Conservation (phyloP, 352 stramenopile genomes). For the Phytophthora meadii region DNA sequence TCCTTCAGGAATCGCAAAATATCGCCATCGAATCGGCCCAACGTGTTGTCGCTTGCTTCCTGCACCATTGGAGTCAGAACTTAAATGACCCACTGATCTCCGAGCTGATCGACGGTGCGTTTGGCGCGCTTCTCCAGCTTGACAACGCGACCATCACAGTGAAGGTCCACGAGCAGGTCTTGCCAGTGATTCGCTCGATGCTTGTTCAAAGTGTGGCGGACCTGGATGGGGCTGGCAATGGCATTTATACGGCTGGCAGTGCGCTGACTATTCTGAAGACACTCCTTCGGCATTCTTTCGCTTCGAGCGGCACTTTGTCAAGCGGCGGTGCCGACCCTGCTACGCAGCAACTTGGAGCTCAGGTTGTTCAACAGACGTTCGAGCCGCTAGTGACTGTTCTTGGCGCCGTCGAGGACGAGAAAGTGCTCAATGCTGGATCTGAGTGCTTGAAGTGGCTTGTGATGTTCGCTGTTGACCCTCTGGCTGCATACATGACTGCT, state of each 20-base stretch:
- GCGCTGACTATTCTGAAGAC: slow-evolving; percentile 80
- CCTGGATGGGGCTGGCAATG: slow-evolving; percentile 59
- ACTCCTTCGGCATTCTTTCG: slow-evolving; percentile 75
- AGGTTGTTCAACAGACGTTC: slow-evolving; percentile 78
- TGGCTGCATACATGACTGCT: slow-evolving; percentile 55
- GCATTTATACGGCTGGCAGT: slow-evolving; percentile 64
- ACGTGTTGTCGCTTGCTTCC: slow-evolving; percentile 63
- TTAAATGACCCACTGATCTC: slow-evolving; percentile 80
- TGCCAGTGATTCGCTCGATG: slow-evolving; percentile 69
- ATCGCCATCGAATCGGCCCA: slow-evolving; percentile 50
- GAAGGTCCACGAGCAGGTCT: slow-evolving; percentile 67
- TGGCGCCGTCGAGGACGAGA: slow-evolving; percentile 71
- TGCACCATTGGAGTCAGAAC: slow-evolving; percentile 71
- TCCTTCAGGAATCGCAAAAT: slow-evolving; percentile 63
- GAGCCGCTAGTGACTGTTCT: slow-evolving; percentile 76
- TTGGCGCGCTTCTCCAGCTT: slow-evolving; percentile 71
- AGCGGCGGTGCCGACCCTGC: slow-evolving; percentile 34
- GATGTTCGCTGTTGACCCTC: slow-evolving; percentile 74
- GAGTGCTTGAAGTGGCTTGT: slow-evolving; percentile 89
- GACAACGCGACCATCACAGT: slow-evolving; percentile 64
- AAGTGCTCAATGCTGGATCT: slow-evolving; percentile 73
- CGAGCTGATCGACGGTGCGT: slow-evolving; percentile 75
- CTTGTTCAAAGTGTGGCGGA: slow-evolving; percentile 58
- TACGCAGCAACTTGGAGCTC: slow-evolving; percentile 57
- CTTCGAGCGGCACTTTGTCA: slow-evolving; percentile 36